Conservation (phyloP, 371 early-diverging fungal genomes). For the Conidiobolus incongruus region DNA sequence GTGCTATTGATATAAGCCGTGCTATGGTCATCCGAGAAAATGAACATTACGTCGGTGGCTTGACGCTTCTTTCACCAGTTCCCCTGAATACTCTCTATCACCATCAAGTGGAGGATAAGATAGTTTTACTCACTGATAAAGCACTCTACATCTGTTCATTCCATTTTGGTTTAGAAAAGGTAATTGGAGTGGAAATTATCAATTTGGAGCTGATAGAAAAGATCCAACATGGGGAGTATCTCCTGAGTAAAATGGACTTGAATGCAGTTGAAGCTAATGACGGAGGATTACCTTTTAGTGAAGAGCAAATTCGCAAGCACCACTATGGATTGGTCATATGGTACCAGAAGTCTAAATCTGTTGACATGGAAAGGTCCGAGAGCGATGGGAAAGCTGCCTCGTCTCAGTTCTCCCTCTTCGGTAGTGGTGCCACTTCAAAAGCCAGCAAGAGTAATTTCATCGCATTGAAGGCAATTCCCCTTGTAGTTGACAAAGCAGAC, state of each 20-base stretch:
- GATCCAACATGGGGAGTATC: slow-evolving; percentile 25
- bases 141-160: slow-evolving; percentile 51
- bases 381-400: too few relatives aligned
- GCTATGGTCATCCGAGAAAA: slow-evolving; percentile 33
- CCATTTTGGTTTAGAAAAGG: slow-evolving; percentile 44
- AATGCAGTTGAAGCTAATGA: not conserved
- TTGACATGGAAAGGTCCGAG: too few relatives aligned
- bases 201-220: slow-evolving; percentile 23
- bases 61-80: slow-evolving; percentile 33
- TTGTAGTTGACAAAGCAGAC: too few relatives aligned
- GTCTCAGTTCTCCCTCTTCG: too few relatives aligned
- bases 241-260: slow-evolving; percentile 5
- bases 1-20: slow-evolving; percentile 24
- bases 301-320: too few relatives aligned
- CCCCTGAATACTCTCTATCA: slow-evolving; percentile 8
- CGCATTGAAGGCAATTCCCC: too few relatives aligned
- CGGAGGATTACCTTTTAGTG: too few relatives aligned
- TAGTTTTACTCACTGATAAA: slow-evolving; percentile 33
- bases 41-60: slow-evolving; percentile 23
- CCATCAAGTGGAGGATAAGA: slow-evolving; percentile 33
- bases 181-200: slow-evolving; percentile 35
- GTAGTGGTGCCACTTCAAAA: too few relatives aligned
- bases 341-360: too few relatives aligned
- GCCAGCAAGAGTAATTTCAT: too few relatives aligned
- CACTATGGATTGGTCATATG: too few relatives aligned